phyloP scores from a whole-genome alignment of 1,284 basidiomycete species.

The Sporisorium scitamineum region DNA sequence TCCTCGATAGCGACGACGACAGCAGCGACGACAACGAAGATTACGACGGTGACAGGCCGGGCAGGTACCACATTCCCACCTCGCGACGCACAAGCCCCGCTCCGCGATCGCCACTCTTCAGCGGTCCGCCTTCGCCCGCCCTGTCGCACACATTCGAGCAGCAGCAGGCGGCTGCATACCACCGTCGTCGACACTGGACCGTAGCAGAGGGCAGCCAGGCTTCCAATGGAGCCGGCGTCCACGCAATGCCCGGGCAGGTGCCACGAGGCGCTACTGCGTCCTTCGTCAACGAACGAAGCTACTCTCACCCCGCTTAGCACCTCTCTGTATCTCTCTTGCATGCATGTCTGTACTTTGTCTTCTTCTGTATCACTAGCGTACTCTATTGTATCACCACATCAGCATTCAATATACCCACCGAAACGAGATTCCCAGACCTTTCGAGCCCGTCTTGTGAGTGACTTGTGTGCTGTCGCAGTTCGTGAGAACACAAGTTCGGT shows the following conservation, averaged over 20 bases:
- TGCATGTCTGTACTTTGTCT: conserved; percentile 1
- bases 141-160: conserved; percentile 12
- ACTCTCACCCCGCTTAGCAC: conserved; percentile 23
- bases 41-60: conserved; percentile 16
- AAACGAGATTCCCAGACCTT: not conserved
- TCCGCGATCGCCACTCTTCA: conserved; percentile 5
- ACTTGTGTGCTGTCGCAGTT: not conserved
- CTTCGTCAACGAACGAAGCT: conserved; percentile 18
- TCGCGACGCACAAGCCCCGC: conserved; percentile 24
- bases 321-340: not conserved
- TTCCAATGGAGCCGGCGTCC: conserved; percentile 18
- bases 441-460: not conserved
- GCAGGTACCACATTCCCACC: conserved; percentile 11
- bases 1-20: conserved; percentile 38
- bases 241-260: conserved; percentile 13
- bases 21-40: conserved; percentile 22
- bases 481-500: not conserved
- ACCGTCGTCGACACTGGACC: conserved; percentile 36
- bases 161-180: conserved; percentile 14
- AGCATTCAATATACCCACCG: conserved; percentile 17
- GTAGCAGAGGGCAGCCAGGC: conserved; percentile 37
- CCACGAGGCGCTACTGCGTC: not conserved
- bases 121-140: conserved; percentile 20
- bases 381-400: conserved; percentile 15
- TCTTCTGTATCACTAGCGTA: not conserved